A percentile compares a stretch with the other conserved stretches of the same genome.
Conservation (phyloP, 2,329 filamentous ascomycete species). For the Paraphoma chrysanthemicola region DNA sequence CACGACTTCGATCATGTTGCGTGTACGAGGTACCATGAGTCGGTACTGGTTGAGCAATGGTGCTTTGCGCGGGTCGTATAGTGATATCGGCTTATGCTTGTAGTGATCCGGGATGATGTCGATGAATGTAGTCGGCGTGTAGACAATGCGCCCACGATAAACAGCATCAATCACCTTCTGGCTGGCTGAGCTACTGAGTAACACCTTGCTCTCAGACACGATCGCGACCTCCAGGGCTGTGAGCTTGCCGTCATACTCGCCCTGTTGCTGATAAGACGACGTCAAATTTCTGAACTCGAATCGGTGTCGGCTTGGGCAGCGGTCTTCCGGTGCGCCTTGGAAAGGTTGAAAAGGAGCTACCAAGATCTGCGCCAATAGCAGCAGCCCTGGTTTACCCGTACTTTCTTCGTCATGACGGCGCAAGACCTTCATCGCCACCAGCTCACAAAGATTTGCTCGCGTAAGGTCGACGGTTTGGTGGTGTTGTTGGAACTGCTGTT, state of each 20-base stretch:
- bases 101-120: slow-evolving; percentile 87
- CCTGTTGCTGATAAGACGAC: slow-evolving; percentile 47
- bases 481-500: slow-evolving; percentile 77
- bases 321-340: slow-evolving; percentile 76
- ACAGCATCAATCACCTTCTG: slow-evolving; percentile 85
- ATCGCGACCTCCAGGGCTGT: slow-evolving; percentile 85
- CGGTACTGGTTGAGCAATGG: slow-evolving; percentile 85
- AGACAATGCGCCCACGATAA: slow-evolving; percentile 80
- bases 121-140: slow-evolving; percentile 81
- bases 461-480: slow-evolving; percentile 83
- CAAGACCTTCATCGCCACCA: slow-evolving; percentile 79
- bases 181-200: slow-evolving; percentile 78
- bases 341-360: slow-evolving; percentile 87
- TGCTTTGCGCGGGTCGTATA: slow-evolving; percentile 79
- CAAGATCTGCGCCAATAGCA: slow-evolving; percentile 78
- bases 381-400: slow-evolving; percentile 71
- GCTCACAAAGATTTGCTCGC: slow-evolving; percentile 77
- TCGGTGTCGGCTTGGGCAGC: slow-evolving; percentile 63
- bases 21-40: slow-evolving; percentile 79
- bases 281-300: slow-evolving; percentile 42
- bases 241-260: slow-evolving; percentile 65
- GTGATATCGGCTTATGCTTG: slow-evolving; percentile 80
- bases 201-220: slow-evolving; percentile 79
- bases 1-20: slow-evolving; percentile 75
- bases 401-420: slow-evolving; percentile 81